Percentiles rank a stretch among this genome's conserved stretches.
Evolutionary conservation across 2,329 filamentous ascomycete genomes (phyloP).

Genomic region (Beauveria sp.): DNA sequence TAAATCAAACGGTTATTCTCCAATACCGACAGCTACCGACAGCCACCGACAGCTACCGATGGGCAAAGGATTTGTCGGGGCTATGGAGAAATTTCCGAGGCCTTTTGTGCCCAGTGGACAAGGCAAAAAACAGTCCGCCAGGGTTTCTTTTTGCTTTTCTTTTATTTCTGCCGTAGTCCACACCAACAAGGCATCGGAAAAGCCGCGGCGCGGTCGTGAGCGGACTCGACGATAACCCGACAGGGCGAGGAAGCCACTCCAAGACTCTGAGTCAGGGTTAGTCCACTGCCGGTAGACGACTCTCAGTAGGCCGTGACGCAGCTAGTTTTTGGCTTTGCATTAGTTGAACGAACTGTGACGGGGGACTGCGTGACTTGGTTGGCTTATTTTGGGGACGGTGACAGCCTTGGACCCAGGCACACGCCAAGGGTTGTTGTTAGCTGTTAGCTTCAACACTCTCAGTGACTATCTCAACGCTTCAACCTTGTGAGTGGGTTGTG

Average conservation of each 20-base stretch:
- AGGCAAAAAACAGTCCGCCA: background rate
- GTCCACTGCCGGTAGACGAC: background rate
- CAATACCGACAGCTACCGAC: background rate
- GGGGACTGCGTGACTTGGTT: background rate
- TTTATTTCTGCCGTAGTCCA: background rate
- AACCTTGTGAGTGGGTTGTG: background rate
- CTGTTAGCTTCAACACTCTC: background rate
- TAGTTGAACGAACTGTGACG: constrained; percentile 5
- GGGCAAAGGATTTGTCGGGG: background rate
- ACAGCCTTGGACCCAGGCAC: background rate
- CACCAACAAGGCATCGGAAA: background rate
- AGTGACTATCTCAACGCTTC: background rate
- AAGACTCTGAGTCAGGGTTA: background rate
- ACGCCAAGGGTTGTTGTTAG: background rate
- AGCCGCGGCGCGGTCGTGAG: background rate
- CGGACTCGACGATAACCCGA: background rate
- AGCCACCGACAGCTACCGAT: background rate
- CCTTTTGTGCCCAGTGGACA: background rate
- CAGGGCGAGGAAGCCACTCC: background rate
- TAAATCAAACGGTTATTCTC: background rate
- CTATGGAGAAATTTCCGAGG: background rate
- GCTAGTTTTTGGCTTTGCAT: background rate
- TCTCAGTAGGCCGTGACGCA: background rate
- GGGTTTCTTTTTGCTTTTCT: background rate
- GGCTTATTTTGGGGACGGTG: constrained; percentile 1